Evolutionary conservation across 352 stramenopile genomes (phyloP), one percentile per base, ranked within the genome.

Genomic region (Halophytophthora batemanensis): DNA sequence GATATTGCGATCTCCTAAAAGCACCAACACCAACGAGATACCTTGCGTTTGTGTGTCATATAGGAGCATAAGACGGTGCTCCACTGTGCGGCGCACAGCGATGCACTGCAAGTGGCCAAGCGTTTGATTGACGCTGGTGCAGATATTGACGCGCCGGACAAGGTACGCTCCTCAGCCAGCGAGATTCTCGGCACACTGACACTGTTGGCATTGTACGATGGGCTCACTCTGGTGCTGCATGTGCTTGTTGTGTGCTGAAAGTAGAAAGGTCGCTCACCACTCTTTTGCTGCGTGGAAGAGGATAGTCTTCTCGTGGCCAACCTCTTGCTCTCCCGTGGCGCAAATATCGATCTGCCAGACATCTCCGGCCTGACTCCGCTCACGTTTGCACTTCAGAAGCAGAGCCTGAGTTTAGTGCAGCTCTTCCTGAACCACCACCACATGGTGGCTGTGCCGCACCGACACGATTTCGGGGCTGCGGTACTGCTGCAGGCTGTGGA

Each of bases 341-440:
- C 60, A 0, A 48, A 31, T 11, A 64, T 73, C 42, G 54, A 69
- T 19, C 10, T 48, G 2, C 38, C 43, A 35, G 56, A 64, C 33
- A 35, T 28, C 11, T 28, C 50, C 6, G 64, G 60, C 8, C 14
- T 48, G 0, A 46, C 60, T 1, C 48, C 55, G 8, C 21, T 73
- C 6, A 3, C 5, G 0, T 21, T 66, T 1, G n/a, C 56, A 4
- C 3, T 61, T 6, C 51, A 64, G n/a, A 34, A 33, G 1, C 21
- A 13, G 6, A 53, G 59, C 31, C 1, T 63, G 21, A 66, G 36
- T 17, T 12, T 63, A 2, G 22, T 73, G 1, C 64, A 73, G 41
- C 29, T 73, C 5, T 56, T 73, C 36, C 17, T 73, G 18, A 69
- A 73, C 25, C 59, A 73, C 23, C 52, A 64, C 31, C 51, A 59